phyloP scores from a whole-genome alignment of 176 grass and related monocot genomes.

The Carex kokanica region DNA sequence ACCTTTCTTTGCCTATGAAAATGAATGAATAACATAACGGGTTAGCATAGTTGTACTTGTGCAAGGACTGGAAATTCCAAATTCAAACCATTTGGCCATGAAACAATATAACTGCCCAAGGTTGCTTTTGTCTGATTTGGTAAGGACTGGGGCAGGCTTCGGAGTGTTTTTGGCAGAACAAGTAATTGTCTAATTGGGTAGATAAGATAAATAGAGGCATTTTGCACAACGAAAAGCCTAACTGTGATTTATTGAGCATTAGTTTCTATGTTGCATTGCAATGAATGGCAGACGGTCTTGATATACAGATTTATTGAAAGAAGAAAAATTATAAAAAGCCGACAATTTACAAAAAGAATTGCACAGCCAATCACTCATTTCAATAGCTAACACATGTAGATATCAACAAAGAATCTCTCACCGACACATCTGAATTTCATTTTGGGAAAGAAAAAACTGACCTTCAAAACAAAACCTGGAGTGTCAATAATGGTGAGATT shows the following conservation, averaged over 20 bases:
- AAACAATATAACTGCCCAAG: background rate
- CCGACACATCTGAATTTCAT: conserved; percentile 9
- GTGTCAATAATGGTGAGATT: conserved; percentile 99
- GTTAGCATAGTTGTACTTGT: background rate
- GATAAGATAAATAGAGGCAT: background rate
- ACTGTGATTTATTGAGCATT: background rate
- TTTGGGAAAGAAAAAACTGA: background rate
- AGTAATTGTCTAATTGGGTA: background rate
- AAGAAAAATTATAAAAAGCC: background rate
- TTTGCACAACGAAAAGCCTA: background rate
- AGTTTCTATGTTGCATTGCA: background rate
- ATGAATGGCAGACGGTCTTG: background rate
- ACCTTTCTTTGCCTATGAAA: conserved; percentile 78
- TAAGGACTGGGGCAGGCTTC: background rate
- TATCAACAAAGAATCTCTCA: background rate
- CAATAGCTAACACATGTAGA: background rate
- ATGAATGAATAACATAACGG: conserved; percentile 6
- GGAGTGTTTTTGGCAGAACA: background rate
- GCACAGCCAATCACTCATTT: background rate
- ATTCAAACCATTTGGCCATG: background rate
- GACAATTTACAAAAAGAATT: background rate
- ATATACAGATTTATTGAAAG: background rate
- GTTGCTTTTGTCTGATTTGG: background rate
- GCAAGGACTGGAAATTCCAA: background rate
- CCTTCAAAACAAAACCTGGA: conserved; percentile 97